A percentile compares a stretch with the other conserved stretches of the same genome.
phyloP scores from a whole-genome alignment of 345 rosid genomes.

The Tarenaya hassleriana region DNA sequence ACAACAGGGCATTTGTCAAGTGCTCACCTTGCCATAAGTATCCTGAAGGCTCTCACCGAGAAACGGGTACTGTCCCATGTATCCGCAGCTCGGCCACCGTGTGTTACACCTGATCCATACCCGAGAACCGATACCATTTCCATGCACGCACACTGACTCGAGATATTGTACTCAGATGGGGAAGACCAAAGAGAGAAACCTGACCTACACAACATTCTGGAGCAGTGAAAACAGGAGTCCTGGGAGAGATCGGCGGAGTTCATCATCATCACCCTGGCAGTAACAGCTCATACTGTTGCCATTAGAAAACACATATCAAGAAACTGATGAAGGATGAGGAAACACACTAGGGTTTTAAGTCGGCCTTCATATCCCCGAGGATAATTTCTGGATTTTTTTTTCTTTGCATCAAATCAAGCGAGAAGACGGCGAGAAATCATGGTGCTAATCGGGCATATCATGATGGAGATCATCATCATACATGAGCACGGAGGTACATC shows the following conservation, averaged over 20 bases:
- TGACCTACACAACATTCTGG: conserved; percentile 97
- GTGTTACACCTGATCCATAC: conserved; percentile 50
- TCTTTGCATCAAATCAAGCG: too few relatives aligned
- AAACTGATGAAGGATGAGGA: neutral
- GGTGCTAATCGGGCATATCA: conserved; percentile 3
- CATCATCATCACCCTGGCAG: conserved; percentile 81
- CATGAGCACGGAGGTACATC: conserved; percentile 95
- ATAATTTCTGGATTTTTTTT: conserved; percentile 92
- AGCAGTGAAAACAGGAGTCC: conserved; percentile 99
- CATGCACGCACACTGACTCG: too few relatives aligned
- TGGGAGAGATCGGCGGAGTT: conserved; percentile 95
- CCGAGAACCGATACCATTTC: neutral
- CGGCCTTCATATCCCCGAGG: conserved; percentile 97
- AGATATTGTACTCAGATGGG: too few relatives aligned
- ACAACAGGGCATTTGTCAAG: too few relatives aligned
- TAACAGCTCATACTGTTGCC: neutral
- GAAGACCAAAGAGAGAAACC: conserved; percentile 10
- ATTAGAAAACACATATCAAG: conserved; percentile 1
- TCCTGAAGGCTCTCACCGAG: conserved; percentile 85
- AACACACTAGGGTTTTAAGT: conserved; percentile 61
- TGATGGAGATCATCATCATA: conserved; percentile 42
- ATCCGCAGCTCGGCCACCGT: conserved; percentile 68
- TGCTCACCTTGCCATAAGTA: conserved; percentile 72
- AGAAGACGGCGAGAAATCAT: neutral
- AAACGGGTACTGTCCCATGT: conserved; percentile 76